Evolutionary conservation across 2,329 filamentous ascomycete genomes (phyloP), one percentile per base, ranked within the genome.

Genomic region (Diaporthe aspalathi): DNA sequence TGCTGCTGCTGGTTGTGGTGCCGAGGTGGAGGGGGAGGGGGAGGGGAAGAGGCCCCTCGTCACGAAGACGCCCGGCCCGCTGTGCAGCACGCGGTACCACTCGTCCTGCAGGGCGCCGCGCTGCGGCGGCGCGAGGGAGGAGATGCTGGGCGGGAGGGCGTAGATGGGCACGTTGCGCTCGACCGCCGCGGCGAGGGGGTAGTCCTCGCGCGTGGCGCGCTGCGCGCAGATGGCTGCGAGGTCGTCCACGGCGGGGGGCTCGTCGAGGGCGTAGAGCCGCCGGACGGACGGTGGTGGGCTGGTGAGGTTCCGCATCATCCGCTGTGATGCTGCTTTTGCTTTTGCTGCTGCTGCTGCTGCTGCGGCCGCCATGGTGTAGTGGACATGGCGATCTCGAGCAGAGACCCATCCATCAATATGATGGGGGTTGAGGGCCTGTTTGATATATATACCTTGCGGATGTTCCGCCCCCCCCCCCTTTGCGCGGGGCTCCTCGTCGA

Each of bases 51-150:
- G 85, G 67, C 81, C 79, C 63, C 86, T 84, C 4, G 89, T 82
- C n/a, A 90, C 85, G 73, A 90, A 85, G 17, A 91, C 87, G 5
- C 90, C 89, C 0, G 90, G 88, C 0, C 89, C 89, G 1, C 82
- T 80, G 69, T 84, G 81, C 2, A 91, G 84, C 69, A 88, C 83
- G 72, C 88, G 83, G 75, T 90, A 85, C 85, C 88, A 89, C 80
- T 91, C 89, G 73, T 90, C 85, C 77, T 90, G 88, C 2, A 91
- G 83, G 5, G 78, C 75, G 20, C 79, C 73, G n/a, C 74, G 77
- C 45, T 76, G 74, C 2, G 66, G n/a, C n/a, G 49, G 45, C 1
- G 68, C 74, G 22, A 79, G 54, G 5, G 73, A 53, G 5, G 83
- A 77, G 70, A 83, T 81, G 2, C 5, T 5, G 5, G 76, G 72